These are phyloP conservation scores for Chaetomiaceae sp. DNA, from an alignment of 2,329 filamentous ascomycete species.

Conservation along the genomic window DNA sequence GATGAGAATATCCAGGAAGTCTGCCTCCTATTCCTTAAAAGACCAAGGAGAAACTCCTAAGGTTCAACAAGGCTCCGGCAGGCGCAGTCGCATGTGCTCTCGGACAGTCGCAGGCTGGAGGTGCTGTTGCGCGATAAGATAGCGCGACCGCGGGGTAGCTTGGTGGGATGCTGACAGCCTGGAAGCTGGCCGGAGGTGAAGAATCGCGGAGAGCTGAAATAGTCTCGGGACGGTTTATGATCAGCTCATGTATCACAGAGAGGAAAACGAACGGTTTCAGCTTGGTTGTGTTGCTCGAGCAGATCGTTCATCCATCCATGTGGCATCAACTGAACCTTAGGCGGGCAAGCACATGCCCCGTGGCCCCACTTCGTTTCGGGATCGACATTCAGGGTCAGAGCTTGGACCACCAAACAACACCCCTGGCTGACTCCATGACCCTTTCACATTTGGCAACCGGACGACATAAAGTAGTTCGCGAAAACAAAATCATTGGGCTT, in stretches of 20 bases:
- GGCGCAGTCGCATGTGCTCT: background rate
- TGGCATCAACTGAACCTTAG: background rate
- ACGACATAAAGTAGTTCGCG: no score
- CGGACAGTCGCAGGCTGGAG: background rate
- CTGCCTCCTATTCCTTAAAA: no score
- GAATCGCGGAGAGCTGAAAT: no score
- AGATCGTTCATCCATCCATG: background rate
- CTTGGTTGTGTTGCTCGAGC: background rate
- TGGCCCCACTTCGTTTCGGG: constrained; percentile 2
- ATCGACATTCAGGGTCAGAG: constrained; percentile 1
- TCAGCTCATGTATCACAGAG: no score
- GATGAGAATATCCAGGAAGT: no score
- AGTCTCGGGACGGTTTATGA: no score
- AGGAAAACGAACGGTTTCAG: background rate
- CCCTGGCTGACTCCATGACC: background rate
- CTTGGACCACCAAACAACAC: background rate
- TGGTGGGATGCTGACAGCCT: background rate
- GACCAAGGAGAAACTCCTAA: no score
- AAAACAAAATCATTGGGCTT: no score
- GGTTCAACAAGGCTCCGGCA: background rate
- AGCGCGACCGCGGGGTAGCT: constrained; percentile 22
- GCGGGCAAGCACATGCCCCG: constrained; percentile 3
- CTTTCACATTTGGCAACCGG: no score
- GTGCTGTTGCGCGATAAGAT: constrained; percentile 20
- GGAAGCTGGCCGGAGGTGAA: no score